Evolutionary conservation across 331 rosid genomes (phyloP).

Genomic region (Pyrus hybrid): DNA sequence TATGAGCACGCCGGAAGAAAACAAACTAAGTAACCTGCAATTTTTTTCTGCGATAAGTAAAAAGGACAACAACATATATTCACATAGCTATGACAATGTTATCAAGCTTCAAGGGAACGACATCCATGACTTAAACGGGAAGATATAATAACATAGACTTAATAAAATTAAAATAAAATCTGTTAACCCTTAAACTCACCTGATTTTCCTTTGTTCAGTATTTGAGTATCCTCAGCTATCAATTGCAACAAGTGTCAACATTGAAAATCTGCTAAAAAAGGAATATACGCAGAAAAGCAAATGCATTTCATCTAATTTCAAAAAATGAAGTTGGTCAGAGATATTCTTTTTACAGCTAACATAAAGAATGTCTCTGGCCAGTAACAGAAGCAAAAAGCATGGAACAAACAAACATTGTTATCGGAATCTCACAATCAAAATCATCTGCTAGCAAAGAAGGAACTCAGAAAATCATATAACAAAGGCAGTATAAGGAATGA

Average conservation of each 20-base stretch:
- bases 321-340: not conserved
- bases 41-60: too few species aligned
- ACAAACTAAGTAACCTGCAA: too few species aligned
- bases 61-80: too few species aligned
- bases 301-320: not conserved
- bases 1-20: too few species aligned
- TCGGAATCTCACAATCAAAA: constrained; percentile 25
- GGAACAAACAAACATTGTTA: constrained; percentile 17
- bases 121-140: too few species aligned
- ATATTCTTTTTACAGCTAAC: not conserved
- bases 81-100: too few species aligned
- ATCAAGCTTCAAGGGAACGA: too few species aligned
- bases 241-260: not conserved
- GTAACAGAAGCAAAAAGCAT: constrained; percentile 18
- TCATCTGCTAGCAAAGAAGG: constrained; percentile 13
- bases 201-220: not conserved
- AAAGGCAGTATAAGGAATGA: constrained; percentile 2
- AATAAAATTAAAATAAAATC: too few species aligned
- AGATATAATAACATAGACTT: too few species aligned
- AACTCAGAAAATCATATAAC: constrained; percentile 15
- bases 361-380: constrained; percentile 9
- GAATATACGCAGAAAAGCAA: not conserved
- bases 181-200: not conserved
- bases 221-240: not conserved
- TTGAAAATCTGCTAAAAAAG: not conserved